Evolutionary conservation across 2,329 filamentous ascomycete genomes (phyloP).

Genomic region (Ceratocystis lukuohia): DNA sequence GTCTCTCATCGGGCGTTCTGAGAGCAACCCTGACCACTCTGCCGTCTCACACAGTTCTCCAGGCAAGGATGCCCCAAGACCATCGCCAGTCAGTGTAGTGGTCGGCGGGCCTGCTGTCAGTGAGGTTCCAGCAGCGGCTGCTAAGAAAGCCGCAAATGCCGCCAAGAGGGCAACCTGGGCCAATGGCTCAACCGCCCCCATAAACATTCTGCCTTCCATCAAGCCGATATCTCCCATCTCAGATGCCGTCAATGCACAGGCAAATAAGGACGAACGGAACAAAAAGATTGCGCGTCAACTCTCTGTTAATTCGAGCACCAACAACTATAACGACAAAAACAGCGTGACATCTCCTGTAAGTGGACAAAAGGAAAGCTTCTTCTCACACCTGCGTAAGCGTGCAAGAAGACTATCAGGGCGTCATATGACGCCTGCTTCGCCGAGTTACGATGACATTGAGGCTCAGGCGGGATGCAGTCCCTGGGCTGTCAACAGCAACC

Average conservation of each 20-base stretch:
- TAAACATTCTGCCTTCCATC: slow-evolving; percentile 91
- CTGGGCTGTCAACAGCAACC: slow-evolving; percentile 57
- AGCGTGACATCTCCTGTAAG: slow-evolving; percentile 62
- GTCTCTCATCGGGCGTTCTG: slow-evolving; percentile 72
- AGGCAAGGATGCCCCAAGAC: slow-evolving; percentile 36
- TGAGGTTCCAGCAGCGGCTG: slow-evolving; percentile 32
- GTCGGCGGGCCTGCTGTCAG: slow-evolving; percentile 28
- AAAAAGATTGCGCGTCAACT: slow-evolving; percentile 95
- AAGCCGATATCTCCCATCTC: slow-evolving; percentile 92
- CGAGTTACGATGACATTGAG: slow-evolving; percentile 74
- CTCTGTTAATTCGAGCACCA: slow-evolving; percentile 80
- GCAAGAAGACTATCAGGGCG: slow-evolving; percentile 84
- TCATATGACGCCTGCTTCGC: slow-evolving; percentile 68
- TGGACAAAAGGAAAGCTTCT: slow-evolving; percentile 89
- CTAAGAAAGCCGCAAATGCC: slow-evolving; percentile 28
- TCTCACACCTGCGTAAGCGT: slow-evolving; percentile 89
- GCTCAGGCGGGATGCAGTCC: slow-evolving; percentile 84
- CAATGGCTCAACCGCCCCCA: slow-evolving; percentile 71
- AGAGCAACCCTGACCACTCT: slow-evolving; percentile 30
- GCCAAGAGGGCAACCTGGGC: slow-evolving; percentile 89
- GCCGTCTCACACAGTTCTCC: slow-evolving; percentile 13
- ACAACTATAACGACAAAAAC: slow-evolving; percentile 75
- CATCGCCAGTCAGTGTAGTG: slow-evolving; percentile 30
- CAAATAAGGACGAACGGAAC: slow-evolving; percentile 44
- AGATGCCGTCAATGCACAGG: slow-evolving; percentile 81